Percentiles rank a stretch among this genome's conserved stretches.
phyloP scores from a whole-genome alignment of 331 rosid genomes.

The Quercus lobata region DNA sequence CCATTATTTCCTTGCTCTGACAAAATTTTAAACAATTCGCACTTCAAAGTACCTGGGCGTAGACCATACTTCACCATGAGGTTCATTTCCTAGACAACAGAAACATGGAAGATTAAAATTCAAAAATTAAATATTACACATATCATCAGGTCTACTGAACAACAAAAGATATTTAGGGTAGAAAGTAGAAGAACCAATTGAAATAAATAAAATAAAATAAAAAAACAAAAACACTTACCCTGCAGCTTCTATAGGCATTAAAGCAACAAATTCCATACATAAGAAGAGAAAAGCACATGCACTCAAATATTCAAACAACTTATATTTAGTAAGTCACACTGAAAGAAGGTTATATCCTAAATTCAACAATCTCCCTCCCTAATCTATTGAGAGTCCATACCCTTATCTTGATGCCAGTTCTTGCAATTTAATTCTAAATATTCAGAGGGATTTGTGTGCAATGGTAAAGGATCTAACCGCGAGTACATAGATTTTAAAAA shows the following conservation, averaged over 20 bases:
- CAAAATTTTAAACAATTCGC: constrained; percentile 70
- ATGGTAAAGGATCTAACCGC: not conserved
- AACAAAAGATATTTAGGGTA: not conserved
- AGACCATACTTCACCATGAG: constrained; percentile 68
- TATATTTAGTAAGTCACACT: not conserved
- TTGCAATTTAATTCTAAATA: not conserved
- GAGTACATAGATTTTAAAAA: not conserved
- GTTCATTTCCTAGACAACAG: constrained; percentile 56
- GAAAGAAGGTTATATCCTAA: not conserved
- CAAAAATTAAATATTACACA: constrained; percentile 6
- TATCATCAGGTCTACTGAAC: not conserved
- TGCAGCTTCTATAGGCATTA: constrained; percentile 1
- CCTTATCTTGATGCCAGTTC: too few relatives aligned
- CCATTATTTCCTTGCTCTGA: constrained; percentile 76
- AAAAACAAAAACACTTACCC: not conserved
- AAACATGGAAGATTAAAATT: constrained; percentile 2
- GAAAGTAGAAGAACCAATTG: constrained; percentile 10
- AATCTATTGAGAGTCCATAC: not conserved
- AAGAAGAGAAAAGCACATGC: not conserved
- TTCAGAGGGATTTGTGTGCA: not conserved
- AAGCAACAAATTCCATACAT: not conserved
- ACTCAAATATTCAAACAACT: not conserved
- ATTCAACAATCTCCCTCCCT: not conserved
- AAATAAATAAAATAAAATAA: not conserved
- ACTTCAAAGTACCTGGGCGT: constrained; percentile 76